These are phyloP conservation scores for Crucihimalaya himalaica DNA, from an alignment of 345 rosid genomes.

Conservation along the genomic window DNA sequence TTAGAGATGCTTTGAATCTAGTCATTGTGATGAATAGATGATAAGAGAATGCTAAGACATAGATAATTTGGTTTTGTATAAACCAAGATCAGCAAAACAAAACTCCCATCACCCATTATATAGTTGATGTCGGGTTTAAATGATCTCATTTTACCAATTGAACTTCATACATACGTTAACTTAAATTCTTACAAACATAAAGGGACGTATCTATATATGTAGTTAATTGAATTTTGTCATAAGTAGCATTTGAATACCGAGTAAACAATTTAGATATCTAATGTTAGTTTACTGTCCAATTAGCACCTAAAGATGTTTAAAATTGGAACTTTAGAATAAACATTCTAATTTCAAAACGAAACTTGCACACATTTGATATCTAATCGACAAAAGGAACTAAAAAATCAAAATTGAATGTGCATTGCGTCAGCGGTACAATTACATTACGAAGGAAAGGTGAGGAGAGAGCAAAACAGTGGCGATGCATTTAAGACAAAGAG, in stretches of 20 bases:
- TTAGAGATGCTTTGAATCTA: too few relatives aligned
- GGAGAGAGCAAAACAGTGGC: conserved; percentile 14
- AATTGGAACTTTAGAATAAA: not conserved
- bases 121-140: not conserved
- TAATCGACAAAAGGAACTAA: conserved; percentile 13
- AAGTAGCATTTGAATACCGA: not conserved
- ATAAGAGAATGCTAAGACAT: not conserved
- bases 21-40: not conserved
- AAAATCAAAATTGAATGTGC: not conserved
- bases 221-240: not conserved
- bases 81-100: not conserved
- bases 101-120: not conserved
- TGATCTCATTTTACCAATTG: not conserved
- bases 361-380: not conserved
- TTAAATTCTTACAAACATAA: not conserved
- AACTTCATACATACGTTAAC: not conserved
- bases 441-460: not conserved
- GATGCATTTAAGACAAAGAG: conserved; percentile 39
- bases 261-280: not conserved
- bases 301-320: not conserved
- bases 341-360: not conserved
- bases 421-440: conserved; percentile 31
- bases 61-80: not conserved
- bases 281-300: not conserved
- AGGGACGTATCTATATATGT: not conserved